phyloP scores from a whole-genome alignment of 495 filamentous ascomycete genomes.

The Penicillium alfredii region DNA sequence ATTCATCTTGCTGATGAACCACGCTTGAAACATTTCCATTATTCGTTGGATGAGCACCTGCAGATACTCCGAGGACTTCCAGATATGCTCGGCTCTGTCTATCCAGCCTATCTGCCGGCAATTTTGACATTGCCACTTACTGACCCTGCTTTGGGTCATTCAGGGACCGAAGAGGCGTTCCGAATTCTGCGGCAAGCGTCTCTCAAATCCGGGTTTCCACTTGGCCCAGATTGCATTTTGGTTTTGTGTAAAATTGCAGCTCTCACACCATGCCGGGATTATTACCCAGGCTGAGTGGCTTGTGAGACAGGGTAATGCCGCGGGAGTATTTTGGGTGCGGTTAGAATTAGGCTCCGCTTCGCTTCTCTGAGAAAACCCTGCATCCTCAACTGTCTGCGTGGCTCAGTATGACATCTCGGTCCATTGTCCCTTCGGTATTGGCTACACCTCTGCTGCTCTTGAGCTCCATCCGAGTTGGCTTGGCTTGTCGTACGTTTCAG shows the following conservation, averaged over 20 bases:
- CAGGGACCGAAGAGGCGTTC: conserved; percentile 54
- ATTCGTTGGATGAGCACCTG: conserved; percentile 40
- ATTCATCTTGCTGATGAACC: conserved; percentile 15
- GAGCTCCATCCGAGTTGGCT: too few relatives aligned
- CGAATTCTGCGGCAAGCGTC: conserved; percentile 38
- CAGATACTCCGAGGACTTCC: conserved; percentile 41
- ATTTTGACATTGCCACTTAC: conserved; percentile 48
- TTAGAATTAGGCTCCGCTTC: too few relatives aligned
- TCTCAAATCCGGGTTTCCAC: conserved; percentile 39
- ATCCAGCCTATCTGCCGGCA: conserved; percentile 50
- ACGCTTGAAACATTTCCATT: conserved; percentile 35
- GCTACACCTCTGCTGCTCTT: too few relatives aligned
- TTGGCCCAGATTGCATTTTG: conserved; percentile 32
- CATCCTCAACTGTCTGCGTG: too few relatives aligned
- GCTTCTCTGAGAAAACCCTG: too few relatives aligned
- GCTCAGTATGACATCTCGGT: too few relatives aligned
- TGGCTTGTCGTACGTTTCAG: too few relatives aligned
- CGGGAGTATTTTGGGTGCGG: too few relatives aligned
- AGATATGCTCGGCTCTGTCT: conserved; percentile 44
- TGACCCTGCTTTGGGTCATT: conserved; percentile 48
- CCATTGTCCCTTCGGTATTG: too few relatives aligned
- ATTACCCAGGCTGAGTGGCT: conserved; percentile 53
- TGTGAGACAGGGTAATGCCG: too few relatives aligned
- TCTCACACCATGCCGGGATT: conserved; percentile 45
- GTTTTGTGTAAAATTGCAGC: conserved; percentile 38